Conservation (phyloP, 805 yeast genomes). For the Wickerhamomyces chaumierensis region DNA sequence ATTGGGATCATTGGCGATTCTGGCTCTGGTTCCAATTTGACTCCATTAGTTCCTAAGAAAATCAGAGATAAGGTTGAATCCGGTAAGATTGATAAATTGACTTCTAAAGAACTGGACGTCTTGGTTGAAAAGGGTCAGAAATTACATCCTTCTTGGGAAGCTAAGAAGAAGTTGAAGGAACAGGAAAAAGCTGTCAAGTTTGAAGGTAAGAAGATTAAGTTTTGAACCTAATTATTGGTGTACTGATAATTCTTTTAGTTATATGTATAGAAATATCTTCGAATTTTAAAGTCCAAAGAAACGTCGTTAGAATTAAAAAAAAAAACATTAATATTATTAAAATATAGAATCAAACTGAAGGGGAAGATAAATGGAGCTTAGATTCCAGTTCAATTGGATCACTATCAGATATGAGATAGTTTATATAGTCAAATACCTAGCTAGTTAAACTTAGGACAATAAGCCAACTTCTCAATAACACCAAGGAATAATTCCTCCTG, state of each 20-base stretch:
- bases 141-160: constrained; percentile 98
- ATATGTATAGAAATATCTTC: too few species aligned
- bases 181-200: constrained; percentile 55
- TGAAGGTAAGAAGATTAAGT: constrained; percentile 75
- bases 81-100: constrained; percentile 7
- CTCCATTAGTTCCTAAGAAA: constrained; percentile 22
- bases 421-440: too few species aligned
- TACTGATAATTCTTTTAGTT: too few species aligned
- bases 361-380: too few species aligned
- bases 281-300: too few species aligned
- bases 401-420: too few species aligned
- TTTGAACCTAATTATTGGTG: constrained; percentile 31
- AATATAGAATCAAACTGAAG: too few species aligned
- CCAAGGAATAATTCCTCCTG: background rate
- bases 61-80: background rate
- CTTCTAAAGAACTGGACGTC: constrained; percentile 2
- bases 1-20: constrained; percentile 25
- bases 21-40: constrained; percentile 23
- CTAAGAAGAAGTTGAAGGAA: constrained; percentile 67
- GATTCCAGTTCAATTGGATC: too few species aligned
- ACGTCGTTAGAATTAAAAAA: too few species aligned
- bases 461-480: background rate
- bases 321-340: too few species aligned
- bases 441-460: background rate
- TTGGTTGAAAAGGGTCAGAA: constrained; percentile 3